Conservation (phyloP, 345 rosid species). For the Linum lewisii region DNA sequence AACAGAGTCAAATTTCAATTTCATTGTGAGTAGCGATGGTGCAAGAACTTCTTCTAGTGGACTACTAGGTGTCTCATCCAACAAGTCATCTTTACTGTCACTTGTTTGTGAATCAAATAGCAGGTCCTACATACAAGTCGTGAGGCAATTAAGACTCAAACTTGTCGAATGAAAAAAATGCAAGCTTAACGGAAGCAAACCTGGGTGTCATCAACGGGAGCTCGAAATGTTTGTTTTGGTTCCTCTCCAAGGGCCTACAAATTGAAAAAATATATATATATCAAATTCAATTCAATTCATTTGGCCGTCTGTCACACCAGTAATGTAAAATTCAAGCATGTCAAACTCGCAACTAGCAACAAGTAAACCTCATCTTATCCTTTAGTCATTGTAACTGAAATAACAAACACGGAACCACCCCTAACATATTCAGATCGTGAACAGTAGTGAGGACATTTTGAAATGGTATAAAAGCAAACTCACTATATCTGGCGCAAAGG, state of each 20-base stretch:
- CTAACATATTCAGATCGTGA: background rate
- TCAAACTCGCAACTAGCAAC: too few relatives aligned
- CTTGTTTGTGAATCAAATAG: conserved; percentile 37
- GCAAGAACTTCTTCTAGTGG: conserved; percentile 56
- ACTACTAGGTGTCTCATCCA: conserved; percentile 38
- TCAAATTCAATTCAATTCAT: background rate
- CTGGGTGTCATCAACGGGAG: conserved; percentile 50
- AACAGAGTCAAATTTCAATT: conserved; percentile 56
- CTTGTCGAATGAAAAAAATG: background rate
- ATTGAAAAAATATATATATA: conserved; percentile 10
- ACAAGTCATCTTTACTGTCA: conserved; percentile 33
- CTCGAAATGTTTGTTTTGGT: conserved; percentile 31
- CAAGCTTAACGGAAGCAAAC: conserved; percentile 18
- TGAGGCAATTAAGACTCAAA: background rate
- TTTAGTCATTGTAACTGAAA: background rate
- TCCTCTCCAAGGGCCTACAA: conserved; percentile 28
- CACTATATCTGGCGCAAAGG: conserved; percentile 16
- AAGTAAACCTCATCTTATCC: too few relatives aligned
- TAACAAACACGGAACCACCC: background rate
- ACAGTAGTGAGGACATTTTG: too few relatives aligned
- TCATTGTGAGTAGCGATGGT: conserved; percentile 60
- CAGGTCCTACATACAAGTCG: conserved; percentile 36
- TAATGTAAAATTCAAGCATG: background rate
- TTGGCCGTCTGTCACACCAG: background rate
- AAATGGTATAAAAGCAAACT: conserved; percentile 6